Conservation (phyloP, 257 asterid genomes). For the Eustoma russellianum region DNA sequence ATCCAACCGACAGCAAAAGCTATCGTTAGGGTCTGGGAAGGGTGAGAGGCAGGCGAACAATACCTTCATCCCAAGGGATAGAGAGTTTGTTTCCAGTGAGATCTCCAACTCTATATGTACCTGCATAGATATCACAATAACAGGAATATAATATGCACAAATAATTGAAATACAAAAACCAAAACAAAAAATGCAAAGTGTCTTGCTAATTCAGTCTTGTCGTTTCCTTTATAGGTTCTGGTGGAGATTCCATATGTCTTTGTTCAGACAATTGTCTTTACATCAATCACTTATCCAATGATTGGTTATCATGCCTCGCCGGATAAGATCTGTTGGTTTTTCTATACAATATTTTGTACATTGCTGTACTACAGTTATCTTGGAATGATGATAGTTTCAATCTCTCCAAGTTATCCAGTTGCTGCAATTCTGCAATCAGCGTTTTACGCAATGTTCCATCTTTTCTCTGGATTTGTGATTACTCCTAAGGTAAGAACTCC, state of each 20-base stretch:
- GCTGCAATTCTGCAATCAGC: slow-evolving; percentile 33
- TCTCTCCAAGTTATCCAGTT: slow-evolving; percentile 19
- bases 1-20: too few species aligned
- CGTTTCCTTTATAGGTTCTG: slow-evolving; percentile 13
- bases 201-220: too few species aligned
- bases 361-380: slow-evolving; percentile 20
- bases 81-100: too few species aligned
- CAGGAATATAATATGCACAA: too few species aligned
- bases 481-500: slow-evolving; percentile 51
- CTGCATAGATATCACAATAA: too few species aligned
- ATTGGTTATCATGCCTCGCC: slow-evolving; percentile 19
- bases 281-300: slow-evolving; percentile 21
- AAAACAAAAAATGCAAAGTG: too few species aligned
- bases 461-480: slow-evolving; percentile 46
- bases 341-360: slow-evolving; percentile 20
- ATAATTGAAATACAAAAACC: too few species aligned
- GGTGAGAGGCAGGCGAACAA: too few species aligned
- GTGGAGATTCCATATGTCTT: slow-evolving; percentile 24
- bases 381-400: slow-evolving; percentile 23
- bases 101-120: too few species aligned
- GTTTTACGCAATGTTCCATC: slow-evolving; percentile 35
- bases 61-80: too few species aligned
- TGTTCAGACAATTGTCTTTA: slow-evolving; percentile 10
- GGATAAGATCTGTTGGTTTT: slow-evolving; percentile 22
- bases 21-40: too few species aligned